Evolutionary conservation across 1,284 basidiomycete genomes (phyloP), one percentile per base, ranked within the genome.

Genomic region (Cutaneotrichosporon sp.): DNA sequence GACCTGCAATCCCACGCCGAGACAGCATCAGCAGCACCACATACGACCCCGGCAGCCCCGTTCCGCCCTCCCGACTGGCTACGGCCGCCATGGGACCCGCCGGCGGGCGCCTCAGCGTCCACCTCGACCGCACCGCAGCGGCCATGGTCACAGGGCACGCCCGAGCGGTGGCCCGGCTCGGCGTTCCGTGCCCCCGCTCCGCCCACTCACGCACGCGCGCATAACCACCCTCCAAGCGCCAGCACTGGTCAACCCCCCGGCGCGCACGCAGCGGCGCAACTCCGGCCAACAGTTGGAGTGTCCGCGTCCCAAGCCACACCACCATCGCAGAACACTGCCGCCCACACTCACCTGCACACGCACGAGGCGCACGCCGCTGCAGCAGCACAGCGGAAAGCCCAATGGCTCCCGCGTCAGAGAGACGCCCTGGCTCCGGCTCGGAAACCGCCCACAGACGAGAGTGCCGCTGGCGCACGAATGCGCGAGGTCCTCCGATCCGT

Each of bases 401-500:
- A 30, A 10, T 30, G 26, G 26, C 26, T 30, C 10, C 26, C 26
- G 26, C 26, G 26, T 30, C 26, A 30, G 26, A 5, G 26, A 7
- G 26, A 30, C 26, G 26, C 26, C 7, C 26, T 30, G 7, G 26
- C 26, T 5, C 26, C 26, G 26, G 26, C 26, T 5, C 10, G 7
- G 26, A 30, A 30, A 30, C 26, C 26, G 10, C 7, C 39, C 3
- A 40, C 39, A 20, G 39, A 13, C 37, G 15, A 17, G 17, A n/a
- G 10, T n/a, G 18, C 39, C 13, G 46, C 38, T 4, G 54, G 54
- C 2, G 18, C 8, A 20, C 37, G 37, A 23, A 59, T 75, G 47
- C 58, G 73, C 33, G 59, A 73, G 39, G 65, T 75, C 38, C 70
- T 77, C 69, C 64, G 75, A n/a, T 67, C 67, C 59, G 67, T 73